Evolutionary conservation across 352 stramenopile genomes (phyloP).

Genomic region (Globisporangium cylindrosporum): DNA sequence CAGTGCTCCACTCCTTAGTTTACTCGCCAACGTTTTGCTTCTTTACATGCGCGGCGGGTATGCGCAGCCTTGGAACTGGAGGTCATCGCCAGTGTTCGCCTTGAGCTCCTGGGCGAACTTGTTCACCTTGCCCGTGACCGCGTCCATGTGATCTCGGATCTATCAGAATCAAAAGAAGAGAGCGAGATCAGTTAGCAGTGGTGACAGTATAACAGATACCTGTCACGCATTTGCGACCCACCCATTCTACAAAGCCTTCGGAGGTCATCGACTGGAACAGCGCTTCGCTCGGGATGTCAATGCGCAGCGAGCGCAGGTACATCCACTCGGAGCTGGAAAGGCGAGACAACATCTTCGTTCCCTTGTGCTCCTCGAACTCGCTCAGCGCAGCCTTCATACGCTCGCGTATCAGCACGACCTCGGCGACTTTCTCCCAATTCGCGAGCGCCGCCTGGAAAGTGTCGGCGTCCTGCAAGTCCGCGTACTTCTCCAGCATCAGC

Average conservation of each 20-base stretch:
- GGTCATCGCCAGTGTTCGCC: slow-evolving; percentile 49
- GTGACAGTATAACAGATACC: neutral
- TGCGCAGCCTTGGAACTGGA: slow-evolving; percentile 54
- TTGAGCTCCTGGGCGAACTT: slow-evolving; percentile 40
- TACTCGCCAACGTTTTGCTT: no score
- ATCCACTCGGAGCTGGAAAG: slow-evolving; percentile 40
- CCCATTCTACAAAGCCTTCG: slow-evolving; percentile 37
- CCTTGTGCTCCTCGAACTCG: slow-evolving; percentile 33
- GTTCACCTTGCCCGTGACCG: slow-evolving; percentile 40
- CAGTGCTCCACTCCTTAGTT: no score
- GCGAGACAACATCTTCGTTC: slow-evolving; percentile 25
- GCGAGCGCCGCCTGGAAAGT: slow-evolving; percentile 34
- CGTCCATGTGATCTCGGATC: slow-evolving; percentile 38
- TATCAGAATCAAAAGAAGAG: slow-evolving; percentile 16
- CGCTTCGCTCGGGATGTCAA: slow-evolving; percentile 26
- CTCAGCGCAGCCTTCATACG: slow-evolving; percentile 39
- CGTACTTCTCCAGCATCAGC: slow-evolving; percentile 63
- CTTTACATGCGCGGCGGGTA: slow-evolving; percentile 31
- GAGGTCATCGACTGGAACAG: slow-evolving; percentile 4
- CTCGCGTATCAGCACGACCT: slow-evolving; percentile 46
- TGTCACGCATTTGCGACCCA: slow-evolving; percentile 16
- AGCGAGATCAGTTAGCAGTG: neutral
- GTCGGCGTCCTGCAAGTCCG: slow-evolving; percentile 44
- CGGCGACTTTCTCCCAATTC: slow-evolving; percentile 42
- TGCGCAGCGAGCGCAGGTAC: slow-evolving; percentile 31